Evolutionary conservation across 1,284 basidiomycete genomes (phyloP), one percentile per base, ranked within the genome.

Genomic region (Sparassis latifolia): DNA sequence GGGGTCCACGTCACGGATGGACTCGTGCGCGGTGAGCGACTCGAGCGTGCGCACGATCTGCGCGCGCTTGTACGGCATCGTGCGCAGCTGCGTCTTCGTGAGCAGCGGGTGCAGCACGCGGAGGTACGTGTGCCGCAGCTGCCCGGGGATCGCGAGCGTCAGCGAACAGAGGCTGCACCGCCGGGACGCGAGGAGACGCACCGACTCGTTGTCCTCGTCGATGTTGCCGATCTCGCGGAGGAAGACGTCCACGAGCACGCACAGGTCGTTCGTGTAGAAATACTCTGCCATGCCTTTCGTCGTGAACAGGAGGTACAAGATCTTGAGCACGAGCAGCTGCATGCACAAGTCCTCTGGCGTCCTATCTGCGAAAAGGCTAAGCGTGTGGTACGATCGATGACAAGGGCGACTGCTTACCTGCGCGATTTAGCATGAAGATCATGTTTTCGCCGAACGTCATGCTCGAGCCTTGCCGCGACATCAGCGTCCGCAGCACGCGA

Each of bases 371-470:
- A 6, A 27, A 4, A 42, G 29, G 33, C 35, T 30, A 20, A 20
- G 20, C 20, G 33, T 32, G 20, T 20, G 20, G 20, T 20, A 20
- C 20, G 20, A 1, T 37, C 6, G 7, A 12, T 12, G 35, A 6
- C 35, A 37, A 37, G 12, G 7, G 35, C 35, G 12, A 10, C 42
- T 30, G 79, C 88, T 62, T 62, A 92, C 92, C 77, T 43, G 94
- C 90, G 52, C 96, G 84, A 63, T 99, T 99, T 41, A 99, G 75
- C 88, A 99, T 99, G 67, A 97, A 99, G 55, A 99, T 97, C 75
- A 99, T 82, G 63, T 98, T 99, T 71, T 96, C 94, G 10, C 94
- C 94, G 67, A 99, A 97, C 0, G 96, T 97, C 72, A 92, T 93
- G 68, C 85, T 91, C 9, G 82, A 83, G 5, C 89, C 85, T 35